Percentiles rank a stretch among this genome's conserved stretches.
phyloP scores from a whole-genome alignment of 2,329 filamentous ascomycete species.

The Pseudogymnoascus sp. region DNA sequence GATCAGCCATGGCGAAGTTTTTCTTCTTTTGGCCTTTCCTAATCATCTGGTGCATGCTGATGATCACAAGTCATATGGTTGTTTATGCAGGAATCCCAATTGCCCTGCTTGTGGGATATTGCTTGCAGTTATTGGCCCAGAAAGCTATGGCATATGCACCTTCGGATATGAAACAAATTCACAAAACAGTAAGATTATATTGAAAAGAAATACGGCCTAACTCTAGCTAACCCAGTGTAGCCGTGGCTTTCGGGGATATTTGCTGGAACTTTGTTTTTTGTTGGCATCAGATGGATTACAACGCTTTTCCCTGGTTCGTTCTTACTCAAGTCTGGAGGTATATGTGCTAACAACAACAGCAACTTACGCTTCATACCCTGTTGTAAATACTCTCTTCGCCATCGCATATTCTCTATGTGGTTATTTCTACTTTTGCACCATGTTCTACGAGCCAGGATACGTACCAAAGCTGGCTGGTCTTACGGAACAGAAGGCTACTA shows the following conservation, averaged over 20 bases:
- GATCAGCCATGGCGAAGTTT: slow-evolving; percentile 72
- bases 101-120: slow-evolving; percentile 56
- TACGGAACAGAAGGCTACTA: slow-evolving; percentile 79
- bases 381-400: slow-evolving; percentile 71
- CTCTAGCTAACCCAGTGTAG: slow-evolving; percentile 34
- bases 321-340: not conserved
- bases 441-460: slow-evolving; percentile 84
- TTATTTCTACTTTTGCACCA: slow-evolving; percentile 83
- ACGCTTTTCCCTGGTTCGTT: slow-evolving; percentile 62
- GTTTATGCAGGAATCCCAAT: slow-evolving; percentile 71
- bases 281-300: slow-evolving; percentile 67
- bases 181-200: slow-evolving; percentile 62
- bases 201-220: not conserved
- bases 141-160: slow-evolving; percentile 76
- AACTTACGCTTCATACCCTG: slow-evolving; percentile 56
- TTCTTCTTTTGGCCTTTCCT: slow-evolving; percentile 84
- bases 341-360: slow-evolving; percentile 31
- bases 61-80: slow-evolving; percentile 64
- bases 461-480: slow-evolving; percentile 86
- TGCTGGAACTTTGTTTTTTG: slow-evolving; percentile 74
- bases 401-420: slow-evolving; percentile 55
- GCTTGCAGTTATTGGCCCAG: slow-evolving; percentile 68
- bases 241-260: slow-evolving; percentile 94
- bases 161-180: slow-evolving; percentile 78
- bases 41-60: slow-evolving; percentile 62